Conservation (phyloP, 2,329 filamentous ascomycete genomes). For the Exophiala sp. region DNA sequence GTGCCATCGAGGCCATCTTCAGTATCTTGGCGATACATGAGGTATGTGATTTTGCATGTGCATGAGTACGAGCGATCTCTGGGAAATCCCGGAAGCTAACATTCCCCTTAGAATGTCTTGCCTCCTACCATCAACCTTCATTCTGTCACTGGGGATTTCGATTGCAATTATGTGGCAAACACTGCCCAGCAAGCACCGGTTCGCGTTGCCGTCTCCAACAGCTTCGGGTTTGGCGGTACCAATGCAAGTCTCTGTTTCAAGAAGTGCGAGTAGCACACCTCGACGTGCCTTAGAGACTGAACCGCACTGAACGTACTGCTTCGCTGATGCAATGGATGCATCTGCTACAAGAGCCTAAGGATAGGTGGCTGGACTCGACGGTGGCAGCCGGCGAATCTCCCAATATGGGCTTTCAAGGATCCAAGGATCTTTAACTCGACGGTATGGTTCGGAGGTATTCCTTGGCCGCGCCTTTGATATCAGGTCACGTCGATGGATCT, state of each 20-base stretch:
- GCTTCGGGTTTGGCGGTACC: conserved; percentile 95
- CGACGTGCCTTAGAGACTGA: neutral
- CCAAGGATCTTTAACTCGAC: too few species aligned
- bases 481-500: conserved; percentile 22
- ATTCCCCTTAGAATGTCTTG: conserved; percentile 56
- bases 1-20: conserved; percentile 84
- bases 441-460: too few species aligned
- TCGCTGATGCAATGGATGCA: too few species aligned
- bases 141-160: conserved; percentile 57
- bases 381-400: too few species aligned
- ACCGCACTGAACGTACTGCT: too few species aligned
- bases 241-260: conserved; percentile 65
- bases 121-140: conserved; percentile 83
- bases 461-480: neutral
- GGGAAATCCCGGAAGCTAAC: too few species aligned
- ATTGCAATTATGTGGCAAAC: conserved; percentile 80
- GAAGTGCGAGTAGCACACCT: conserved; percentile 9
- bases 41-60: too few species aligned
- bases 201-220: conserved; percentile 77
- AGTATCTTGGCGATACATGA: conserved; percentile 71
- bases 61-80: too few species aligned
- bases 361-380: neutral
- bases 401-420: too few species aligned
- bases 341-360: neutral
- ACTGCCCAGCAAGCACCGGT: conserved; percentile 64